These are phyloP conservation scores for Camptophora hylomeconis DNA, from an alignment of 2,329 filamentous ascomycete species.

Conservation along the genomic window DNA sequence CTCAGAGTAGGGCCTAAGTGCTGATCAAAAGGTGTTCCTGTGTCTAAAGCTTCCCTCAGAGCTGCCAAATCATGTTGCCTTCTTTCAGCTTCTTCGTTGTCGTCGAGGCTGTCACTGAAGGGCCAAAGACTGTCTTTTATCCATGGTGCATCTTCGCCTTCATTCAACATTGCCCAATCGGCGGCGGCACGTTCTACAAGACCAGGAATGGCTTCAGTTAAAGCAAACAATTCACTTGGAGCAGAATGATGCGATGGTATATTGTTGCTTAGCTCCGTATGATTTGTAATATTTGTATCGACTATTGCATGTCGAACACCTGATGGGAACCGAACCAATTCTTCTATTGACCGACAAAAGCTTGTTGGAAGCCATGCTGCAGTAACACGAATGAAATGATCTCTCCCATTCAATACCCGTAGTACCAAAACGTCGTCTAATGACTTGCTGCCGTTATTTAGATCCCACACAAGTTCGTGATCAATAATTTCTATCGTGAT, in stretches of 20 bases:
- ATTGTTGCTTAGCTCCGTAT: too few relatives aligned
- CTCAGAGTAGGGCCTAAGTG: conserved; percentile 51
- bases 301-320: conserved; percentile 52
- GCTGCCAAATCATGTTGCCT: too few relatives aligned
- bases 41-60: conserved; percentile 57
- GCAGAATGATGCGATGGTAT: conserved; percentile 50
- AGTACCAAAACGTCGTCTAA: conserved; percentile 84
- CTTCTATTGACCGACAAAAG: conserved; percentile 75
- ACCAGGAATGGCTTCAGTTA: conserved; percentile 67
- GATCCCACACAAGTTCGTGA: conserved; percentile 47
- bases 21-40: conserved; percentile 47
- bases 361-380: conserved; percentile 69
- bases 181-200: conserved; percentile 45
- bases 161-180: conserved; percentile 48
- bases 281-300: too few relatives aligned
- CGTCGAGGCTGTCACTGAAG: conserved; percentile 33
- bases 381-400: conserved; percentile 78
- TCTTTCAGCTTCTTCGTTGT: conserved; percentile 29
- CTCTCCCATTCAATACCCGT: conserved; percentile 67
- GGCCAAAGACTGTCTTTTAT: conserved; percentile 42
- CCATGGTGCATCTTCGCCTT: conserved; percentile 39
- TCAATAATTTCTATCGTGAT: conserved; percentile 56
- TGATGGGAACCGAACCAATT: conserved; percentile 68
- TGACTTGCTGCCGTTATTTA: conserved; percentile 54
- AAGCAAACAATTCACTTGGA: conserved; percentile 74